Conservation (phyloP, 257 asterid genomes). For the Lycium ferocissimum region DNA sequence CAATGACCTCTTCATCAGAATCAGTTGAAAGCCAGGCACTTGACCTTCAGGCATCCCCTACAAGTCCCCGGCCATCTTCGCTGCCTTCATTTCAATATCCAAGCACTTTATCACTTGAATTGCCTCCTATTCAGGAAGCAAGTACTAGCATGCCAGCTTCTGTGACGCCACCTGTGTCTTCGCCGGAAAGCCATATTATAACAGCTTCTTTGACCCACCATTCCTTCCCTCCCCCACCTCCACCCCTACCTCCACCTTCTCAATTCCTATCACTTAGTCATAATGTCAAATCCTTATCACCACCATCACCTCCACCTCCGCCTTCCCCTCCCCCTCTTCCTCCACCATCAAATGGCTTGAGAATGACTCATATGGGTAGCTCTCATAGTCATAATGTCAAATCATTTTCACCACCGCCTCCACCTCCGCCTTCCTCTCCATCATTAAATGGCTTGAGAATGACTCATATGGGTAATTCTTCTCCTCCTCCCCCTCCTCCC, state of each 20-base stretch:
- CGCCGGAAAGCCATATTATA: not conserved
- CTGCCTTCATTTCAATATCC: slow-evolving; percentile 27
- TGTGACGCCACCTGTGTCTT: not conserved
- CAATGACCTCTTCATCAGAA: slow-evolving; percentile 42
- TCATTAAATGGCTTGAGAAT: not conserved
- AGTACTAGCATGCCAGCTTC: not conserved
- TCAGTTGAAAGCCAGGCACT: slow-evolving; percentile 24
- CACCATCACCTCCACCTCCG: slow-evolving; percentile 15
- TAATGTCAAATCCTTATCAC: not conserved
- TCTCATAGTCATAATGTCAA: not conserved
- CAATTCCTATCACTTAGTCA: not conserved
- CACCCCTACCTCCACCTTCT: slow-evolving; percentile 18
- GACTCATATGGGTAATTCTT: slow-evolving; percentile 8
- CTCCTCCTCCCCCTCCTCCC: slow-evolving; percentile 34
- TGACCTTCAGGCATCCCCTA: slow-evolving; percentile 23
- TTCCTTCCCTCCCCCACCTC: slow-evolving; percentile 42
- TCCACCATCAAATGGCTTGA: slow-evolving; percentile 13
- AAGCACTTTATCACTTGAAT: slow-evolving; percentile 27
- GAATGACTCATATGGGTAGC: slow-evolving; percentile 9
- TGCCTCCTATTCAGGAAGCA: slow-evolving; percentile 30
- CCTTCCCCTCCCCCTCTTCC: slow-evolving; percentile 26
- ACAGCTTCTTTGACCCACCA: slow-evolving; percentile 31
- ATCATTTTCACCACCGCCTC: slow-evolving; percentile 29
- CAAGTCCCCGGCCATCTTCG: slow-evolving; percentile 12
- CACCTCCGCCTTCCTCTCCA: slow-evolving; percentile 11